phyloP scores from a whole-genome alignment of 352 stramenopile genomes.

The Peronospora destructor region DNA sequence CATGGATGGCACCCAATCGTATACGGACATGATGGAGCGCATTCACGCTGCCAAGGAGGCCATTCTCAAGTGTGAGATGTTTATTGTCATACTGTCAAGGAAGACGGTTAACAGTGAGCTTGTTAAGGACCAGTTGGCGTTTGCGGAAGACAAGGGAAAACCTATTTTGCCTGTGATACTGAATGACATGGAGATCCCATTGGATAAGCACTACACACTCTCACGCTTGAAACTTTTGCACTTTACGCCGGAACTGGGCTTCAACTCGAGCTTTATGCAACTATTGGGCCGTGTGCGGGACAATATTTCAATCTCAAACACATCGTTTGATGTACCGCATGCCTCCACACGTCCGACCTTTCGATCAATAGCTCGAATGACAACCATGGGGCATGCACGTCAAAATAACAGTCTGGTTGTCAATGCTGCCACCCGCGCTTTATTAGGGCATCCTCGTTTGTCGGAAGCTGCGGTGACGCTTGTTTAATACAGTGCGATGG shows the following conservation, averaged over 20 bases:
- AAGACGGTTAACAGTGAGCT: constrained; percentile 60
- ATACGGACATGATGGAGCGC: constrained; percentile 49
- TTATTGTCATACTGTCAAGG: constrained; percentile 67
- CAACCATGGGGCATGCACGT: constrained; percentile 19
- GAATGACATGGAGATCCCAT: constrained; percentile 61
- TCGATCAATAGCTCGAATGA: constrained; percentile 31
- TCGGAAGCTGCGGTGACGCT: constrained; percentile 24
- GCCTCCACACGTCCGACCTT: constrained; percentile 26
- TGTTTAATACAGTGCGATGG: constrained; percentile 3
- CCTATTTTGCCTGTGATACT: constrained; percentile 71
- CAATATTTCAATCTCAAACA: constrained; percentile 28
- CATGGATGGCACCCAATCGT: constrained; percentile 41
- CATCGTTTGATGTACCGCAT: constrained; percentile 25
- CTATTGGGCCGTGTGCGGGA: constrained; percentile 44
- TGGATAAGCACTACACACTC: constrained; percentile 76
- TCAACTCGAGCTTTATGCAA: constrained; percentile 62
- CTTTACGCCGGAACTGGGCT: constrained; percentile 73
- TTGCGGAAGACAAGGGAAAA: constrained; percentile 70
- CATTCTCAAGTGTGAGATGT: constrained; percentile 67
- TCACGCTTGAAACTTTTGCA: constrained; percentile 66
- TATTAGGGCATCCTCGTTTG: constrained; percentile 22
- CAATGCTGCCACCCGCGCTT: constrained; percentile 19
- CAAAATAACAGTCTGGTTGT: constrained; percentile 25
- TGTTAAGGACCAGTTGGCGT: constrained; percentile 75
- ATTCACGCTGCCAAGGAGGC: constrained; percentile 69